These are phyloP conservation scores for Ophiosphaerella herpotricha DNA, from an alignment of 2,329 filamentous ascomycete species.

Conservation along the genomic window DNA sequence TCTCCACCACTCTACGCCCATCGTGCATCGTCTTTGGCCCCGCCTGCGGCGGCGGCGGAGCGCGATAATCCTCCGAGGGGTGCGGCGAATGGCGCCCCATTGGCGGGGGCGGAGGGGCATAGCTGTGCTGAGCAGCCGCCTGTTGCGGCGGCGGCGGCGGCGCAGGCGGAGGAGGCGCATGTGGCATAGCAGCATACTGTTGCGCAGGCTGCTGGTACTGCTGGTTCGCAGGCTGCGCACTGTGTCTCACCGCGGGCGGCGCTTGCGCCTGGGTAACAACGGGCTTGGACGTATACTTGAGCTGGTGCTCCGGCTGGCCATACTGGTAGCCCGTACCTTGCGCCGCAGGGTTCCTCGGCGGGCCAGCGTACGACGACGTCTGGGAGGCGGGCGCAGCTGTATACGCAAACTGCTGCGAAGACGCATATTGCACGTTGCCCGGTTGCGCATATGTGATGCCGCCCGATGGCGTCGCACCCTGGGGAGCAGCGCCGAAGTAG, in stretches of 20 bases:
- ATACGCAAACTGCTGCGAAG: slow-evolving; percentile 33
- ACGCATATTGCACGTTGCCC: slow-evolving; percentile 36
- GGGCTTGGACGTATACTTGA: slow-evolving; percentile 51
- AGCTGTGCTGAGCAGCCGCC: slow-evolving; percentile 13
- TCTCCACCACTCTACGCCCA: slow-evolving; percentile 48
- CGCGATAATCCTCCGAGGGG: slow-evolving; percentile 28
- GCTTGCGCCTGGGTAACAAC: slow-evolving; percentile 25
- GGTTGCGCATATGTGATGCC: slow-evolving; percentile 28
- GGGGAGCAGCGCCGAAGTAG: slow-evolving; percentile 38
- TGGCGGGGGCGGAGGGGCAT: slow-evolving; percentile 36
- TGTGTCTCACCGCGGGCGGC: slow-evolving; percentile 34
- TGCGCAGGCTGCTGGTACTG: slow-evolving; percentile 23
- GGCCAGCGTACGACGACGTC: slow-evolving; percentile 27
- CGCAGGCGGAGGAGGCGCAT: slow-evolving; percentile 14
- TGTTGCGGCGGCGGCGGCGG: slow-evolving; percentile 8
- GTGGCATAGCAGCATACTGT: slow-evolving; percentile 32
- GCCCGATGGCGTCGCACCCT: slow-evolving; percentile 14
- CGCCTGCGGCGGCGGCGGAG: slow-evolving; percentile 28
- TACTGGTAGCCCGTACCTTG: slow-evolving; percentile 43
- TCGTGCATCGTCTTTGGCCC: slow-evolving; percentile 27
- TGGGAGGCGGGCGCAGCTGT: slow-evolving; percentile 31
- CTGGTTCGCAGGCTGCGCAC: slow-evolving; percentile 26
- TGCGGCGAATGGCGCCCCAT: slow-evolving; percentile 33
- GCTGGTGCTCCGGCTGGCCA: slow-evolving; percentile 46
- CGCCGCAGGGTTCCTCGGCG: slow-evolving; percentile 24